A percentile compares a stretch with the other conserved stretches of the same genome.
Evolutionary conservation across 306 rosid species (phyloP).

Genomic region (Mucuna pruriens): DNA sequence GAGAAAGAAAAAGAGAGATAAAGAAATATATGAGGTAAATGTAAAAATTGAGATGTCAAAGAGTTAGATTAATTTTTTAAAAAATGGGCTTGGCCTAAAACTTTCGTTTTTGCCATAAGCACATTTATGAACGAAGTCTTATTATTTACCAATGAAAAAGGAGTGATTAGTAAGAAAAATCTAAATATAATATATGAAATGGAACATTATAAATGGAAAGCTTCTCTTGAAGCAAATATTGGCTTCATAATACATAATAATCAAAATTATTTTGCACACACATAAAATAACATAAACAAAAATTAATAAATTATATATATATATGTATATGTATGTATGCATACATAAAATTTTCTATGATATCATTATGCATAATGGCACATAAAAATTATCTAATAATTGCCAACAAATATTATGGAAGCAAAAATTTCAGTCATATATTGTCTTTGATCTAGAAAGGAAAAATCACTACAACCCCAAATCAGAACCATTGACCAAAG

Average conservation of each 20-base stretch:
- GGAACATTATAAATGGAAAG: background rate
- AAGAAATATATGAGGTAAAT: too few species aligned
- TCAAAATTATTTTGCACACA: background rate
- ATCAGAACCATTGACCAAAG: slow-evolving; percentile 16
- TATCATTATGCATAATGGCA: background rate
- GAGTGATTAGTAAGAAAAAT: background rate
- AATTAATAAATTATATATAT: background rate
- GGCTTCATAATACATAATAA: background rate
- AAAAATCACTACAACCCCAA: background rate
- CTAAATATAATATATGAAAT: background rate
- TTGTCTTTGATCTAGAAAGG: background rate
- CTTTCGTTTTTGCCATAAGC: background rate
- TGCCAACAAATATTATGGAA: background rate
- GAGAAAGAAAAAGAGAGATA: too few species aligned
- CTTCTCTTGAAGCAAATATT: background rate
- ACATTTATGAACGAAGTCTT: background rate
- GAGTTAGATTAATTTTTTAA: too few species aligned
- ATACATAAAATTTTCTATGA: background rate
- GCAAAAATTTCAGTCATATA: background rate
- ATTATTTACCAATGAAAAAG: background rate
- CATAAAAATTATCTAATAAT: background rate
- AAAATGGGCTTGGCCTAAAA: background rate
- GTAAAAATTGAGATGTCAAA: too few species aligned
- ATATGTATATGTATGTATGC: too few species aligned
- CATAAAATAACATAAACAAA: background rate